Evolutionary conservation across 1,284 basidiomycete species (phyloP).

Genomic region (Sanguinoderma infundibulare): DNA sequence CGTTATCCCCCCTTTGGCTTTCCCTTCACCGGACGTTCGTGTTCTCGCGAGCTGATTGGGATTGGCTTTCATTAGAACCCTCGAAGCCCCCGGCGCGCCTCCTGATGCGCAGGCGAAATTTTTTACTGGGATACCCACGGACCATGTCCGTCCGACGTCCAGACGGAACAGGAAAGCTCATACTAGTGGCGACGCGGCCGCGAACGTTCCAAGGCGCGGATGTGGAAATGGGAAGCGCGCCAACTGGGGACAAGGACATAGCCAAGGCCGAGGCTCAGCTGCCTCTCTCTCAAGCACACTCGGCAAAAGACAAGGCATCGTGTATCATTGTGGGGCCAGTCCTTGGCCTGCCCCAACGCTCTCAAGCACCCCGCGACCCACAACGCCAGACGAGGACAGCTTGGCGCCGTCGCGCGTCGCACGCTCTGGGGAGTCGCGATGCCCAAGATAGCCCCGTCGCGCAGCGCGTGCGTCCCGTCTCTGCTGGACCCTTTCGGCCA

Average conservation of each 20-base stretch:
- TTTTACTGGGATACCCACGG: conserved; percentile 12
- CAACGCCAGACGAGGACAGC: neutral
- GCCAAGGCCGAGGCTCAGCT: neutral
- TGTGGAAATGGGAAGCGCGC: neutral
- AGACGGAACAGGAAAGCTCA: neutral
- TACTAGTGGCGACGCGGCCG: conserved; percentile 3
- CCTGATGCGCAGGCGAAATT: conserved; percentile 3
- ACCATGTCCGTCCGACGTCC: neutral
- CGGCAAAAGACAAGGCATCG: neutral
- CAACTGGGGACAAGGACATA: neutral
- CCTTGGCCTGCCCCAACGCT: neutral
- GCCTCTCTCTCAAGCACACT: neutral
- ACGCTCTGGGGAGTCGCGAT: conserved; percentile 20
- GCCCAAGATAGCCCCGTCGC: conserved; percentile 9
- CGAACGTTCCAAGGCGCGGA: neutral
- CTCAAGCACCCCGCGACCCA: neutral
- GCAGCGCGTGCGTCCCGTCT: conserved; percentile 1
- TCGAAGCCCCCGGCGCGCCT: neutral
- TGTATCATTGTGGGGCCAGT: neutral
- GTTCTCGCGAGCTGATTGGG: neutral
- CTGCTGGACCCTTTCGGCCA: conserved; percentile 2
- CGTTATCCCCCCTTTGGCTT: neutral
- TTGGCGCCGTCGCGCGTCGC: conserved; percentile 12
- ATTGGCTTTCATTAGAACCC: conserved; percentile 4
- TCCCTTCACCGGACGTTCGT: neutral